Evolutionary conservation across 2,329 filamentous ascomycete species (phyloP).

Genomic region (Cordyceps tenuipes): DNA sequence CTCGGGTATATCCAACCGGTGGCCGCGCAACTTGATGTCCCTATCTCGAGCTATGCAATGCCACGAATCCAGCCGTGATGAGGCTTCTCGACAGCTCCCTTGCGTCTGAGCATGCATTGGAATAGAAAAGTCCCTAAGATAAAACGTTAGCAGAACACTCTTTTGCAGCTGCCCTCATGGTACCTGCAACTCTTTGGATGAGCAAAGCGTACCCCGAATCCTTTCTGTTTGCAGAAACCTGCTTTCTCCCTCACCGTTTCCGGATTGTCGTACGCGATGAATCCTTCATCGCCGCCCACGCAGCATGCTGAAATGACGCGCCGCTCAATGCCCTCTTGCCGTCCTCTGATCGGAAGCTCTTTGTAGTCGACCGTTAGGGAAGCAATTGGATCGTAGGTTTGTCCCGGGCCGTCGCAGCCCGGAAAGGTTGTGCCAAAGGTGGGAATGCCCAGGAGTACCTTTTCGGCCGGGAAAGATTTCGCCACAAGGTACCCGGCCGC

Average conservation of each 20-base stretch:
- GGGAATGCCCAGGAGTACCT: constrained; percentile 69
- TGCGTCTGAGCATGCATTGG: constrained; percentile 67
- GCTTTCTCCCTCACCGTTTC: constrained; percentile 70
- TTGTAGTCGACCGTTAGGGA: constrained; percentile 69
- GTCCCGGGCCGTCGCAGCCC: constrained; percentile 54
- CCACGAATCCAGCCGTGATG: constrained; percentile 50
- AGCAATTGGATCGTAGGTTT: constrained; percentile 45
- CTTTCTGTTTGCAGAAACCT: constrained; percentile 60
- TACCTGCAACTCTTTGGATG: too few species aligned
- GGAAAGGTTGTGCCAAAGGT: constrained; percentile 70
- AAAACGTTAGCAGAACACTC: neutral
- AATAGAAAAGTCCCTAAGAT: constrained; percentile 66
- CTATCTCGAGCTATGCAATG: constrained; percentile 41
- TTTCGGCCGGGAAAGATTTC: constrained; percentile 55
- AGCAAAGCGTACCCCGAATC: constrained; percentile 48
- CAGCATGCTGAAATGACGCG: constrained; percentile 63
- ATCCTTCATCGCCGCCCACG: constrained; percentile 64
- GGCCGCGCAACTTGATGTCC: neutral
- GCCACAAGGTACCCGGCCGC: constrained; percentile 57
- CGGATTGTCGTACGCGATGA: constrained; percentile 72
- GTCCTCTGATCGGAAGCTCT: constrained; percentile 52
- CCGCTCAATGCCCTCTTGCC: constrained; percentile 61
- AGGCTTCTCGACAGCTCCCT: constrained; percentile 48
- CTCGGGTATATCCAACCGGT: too few species aligned
- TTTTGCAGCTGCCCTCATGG: neutral